Conservation (phyloP, 2,329 filamentous ascomycete genomes). For the Volutella citrinella region DNA sequence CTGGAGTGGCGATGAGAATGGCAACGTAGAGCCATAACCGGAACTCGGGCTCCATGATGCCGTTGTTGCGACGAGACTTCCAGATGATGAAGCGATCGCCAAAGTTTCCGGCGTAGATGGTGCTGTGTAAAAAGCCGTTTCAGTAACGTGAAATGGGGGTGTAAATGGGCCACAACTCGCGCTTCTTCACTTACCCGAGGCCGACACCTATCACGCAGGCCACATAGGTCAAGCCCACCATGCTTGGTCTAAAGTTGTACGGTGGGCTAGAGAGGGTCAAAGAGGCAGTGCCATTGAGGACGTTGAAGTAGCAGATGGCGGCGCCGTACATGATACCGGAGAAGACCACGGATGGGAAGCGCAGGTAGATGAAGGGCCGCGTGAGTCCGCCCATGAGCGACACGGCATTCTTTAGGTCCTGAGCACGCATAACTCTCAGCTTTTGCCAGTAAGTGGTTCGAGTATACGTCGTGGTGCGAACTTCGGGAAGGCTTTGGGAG, state of each 20-base stretch:
- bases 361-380: constrained; percentile 6
- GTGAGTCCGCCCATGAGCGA: background rate
- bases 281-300: constrained; percentile 9
- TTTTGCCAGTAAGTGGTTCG: no score
- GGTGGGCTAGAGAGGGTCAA: constrained; percentile 5
- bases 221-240: constrained; percentile 4
- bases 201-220: constrained; percentile 1
- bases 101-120: constrained; percentile 25
- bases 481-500: no score
- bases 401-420: background rate
- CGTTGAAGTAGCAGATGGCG: constrained; percentile 6
- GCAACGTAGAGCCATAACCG: constrained; percentile 35
- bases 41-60: constrained; percentile 38
- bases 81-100: constrained; percentile 35
- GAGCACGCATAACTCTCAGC: no score
- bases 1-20: constrained; percentile 20
- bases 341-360: constrained; percentile 6
- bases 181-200: background rate
- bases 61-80: constrained; percentile 35
- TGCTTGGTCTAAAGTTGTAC: constrained; percentile 8
- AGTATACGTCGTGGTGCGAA: no score
- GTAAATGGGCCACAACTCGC: no score
- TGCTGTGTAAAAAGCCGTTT: background rate
- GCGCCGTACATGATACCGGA: constrained; percentile 9
- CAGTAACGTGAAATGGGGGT: no score